Conservation (phyloP, 2,329 filamentous ascomycete genomes). For the Trichoderma cornu-damae region DNA sequence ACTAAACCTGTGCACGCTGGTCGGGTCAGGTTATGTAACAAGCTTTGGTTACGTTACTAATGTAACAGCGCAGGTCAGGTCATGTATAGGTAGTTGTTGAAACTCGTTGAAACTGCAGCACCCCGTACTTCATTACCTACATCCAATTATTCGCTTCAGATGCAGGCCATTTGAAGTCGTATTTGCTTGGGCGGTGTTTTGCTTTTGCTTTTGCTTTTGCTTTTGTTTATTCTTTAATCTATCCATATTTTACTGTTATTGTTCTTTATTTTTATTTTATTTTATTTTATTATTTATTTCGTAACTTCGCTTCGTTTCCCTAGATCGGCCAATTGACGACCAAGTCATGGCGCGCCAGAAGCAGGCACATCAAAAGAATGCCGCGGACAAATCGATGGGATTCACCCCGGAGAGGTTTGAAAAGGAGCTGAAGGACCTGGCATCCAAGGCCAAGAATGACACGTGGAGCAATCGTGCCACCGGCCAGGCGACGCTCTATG, state of each 20-base stretch:
- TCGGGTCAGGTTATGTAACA: no score
- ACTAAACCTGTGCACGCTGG: no score
- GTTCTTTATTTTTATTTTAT: not conserved
- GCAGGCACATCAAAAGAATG: not conserved
- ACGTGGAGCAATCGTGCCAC: constrained; percentile 31
- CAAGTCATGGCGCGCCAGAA: constrained; percentile 4
- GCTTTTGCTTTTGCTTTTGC: not conserved
- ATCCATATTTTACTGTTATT: not conserved
- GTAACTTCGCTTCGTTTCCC: not conserved
- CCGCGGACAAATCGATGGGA: constrained; percentile 25
- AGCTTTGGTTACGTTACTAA: no score
- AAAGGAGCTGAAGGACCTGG: constrained; percentile 48
- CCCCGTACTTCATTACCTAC: constrained; percentile 11
- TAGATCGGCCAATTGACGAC: not conserved
- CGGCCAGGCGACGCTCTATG: constrained; percentile 39
- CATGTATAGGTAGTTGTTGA: no score
- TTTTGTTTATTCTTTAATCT: not conserved
- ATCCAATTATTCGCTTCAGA: constrained; percentile 26
- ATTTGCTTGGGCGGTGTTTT: not conserved
- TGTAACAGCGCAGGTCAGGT: no score
- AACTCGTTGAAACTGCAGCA: constrained; percentile 21
- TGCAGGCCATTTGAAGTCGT: constrained; percentile 32
- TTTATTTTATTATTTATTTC: not conserved
- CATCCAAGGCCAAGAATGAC: constrained; percentile 37
- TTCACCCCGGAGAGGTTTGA: constrained; percentile 51